Percentiles rank a stretch among this genome's conserved stretches.
These are phyloP conservation scores for Fraxinus greggii DNA, from an alignment of 305 asterid species.

Conservation along the genomic window DNA sequence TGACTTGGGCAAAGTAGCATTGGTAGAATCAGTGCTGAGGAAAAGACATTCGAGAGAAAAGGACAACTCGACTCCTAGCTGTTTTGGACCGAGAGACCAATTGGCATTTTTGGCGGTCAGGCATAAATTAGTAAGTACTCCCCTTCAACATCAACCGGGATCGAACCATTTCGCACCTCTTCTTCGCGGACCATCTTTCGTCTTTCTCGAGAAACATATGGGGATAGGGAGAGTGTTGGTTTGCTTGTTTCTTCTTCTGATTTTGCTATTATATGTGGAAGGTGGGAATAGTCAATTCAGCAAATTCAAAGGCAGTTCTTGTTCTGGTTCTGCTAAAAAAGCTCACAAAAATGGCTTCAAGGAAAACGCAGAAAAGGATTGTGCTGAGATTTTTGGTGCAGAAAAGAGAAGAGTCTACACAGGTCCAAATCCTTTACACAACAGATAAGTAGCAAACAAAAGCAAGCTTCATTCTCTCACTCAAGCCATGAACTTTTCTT, in stretches of 20 bases:
- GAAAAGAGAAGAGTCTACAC: constrained; percentile 78
- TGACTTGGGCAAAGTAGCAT: background rate
- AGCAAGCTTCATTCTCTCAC: constrained; percentile 31
- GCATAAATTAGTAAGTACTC: background rate
- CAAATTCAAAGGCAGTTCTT: constrained; percentile 24
- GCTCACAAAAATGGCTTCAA: constrained; percentile 18
- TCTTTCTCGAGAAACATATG: constrained; percentile 37
- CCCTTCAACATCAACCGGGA: background rate
- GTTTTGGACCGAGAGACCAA: background rate
- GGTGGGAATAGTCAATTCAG: constrained; percentile 31
- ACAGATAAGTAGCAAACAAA: constrained; percentile 53
- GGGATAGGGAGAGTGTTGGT: constrained; percentile 32
- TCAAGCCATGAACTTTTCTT: constrained; percentile 28
- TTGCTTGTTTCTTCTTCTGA: constrained; percentile 36
- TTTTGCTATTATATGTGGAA: constrained; percentile 42
- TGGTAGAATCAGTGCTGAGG: background rate
- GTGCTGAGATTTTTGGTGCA: constrained; percentile 48
- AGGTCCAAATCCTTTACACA: constrained; percentile 91
- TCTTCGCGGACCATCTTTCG: background rate
- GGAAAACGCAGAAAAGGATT: constrained; percentile 22
- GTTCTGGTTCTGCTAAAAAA: constrained; percentile 16
- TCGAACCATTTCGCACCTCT: background rate
- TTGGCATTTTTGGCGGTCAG: background rate
- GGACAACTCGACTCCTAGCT: background rate
- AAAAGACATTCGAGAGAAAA: background rate